These are phyloP conservation scores for Tilletia caries DNA, from an alignment of 1,284 basidiomycete genomes.

Conservation along the genomic window DNA sequence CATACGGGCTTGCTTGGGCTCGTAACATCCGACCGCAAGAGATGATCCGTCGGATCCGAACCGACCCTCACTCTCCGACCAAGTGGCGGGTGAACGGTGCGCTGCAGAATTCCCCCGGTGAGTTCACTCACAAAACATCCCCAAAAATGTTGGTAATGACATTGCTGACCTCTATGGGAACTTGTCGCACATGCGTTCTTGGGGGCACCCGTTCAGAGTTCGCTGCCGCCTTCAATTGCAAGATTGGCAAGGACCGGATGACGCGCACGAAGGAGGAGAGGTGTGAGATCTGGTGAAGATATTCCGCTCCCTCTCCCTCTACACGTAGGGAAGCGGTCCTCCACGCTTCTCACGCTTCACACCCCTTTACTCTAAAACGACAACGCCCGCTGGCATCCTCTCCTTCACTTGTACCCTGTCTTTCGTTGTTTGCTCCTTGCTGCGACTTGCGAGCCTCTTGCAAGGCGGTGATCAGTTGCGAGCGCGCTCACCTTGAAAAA, in stretches of 20 bases:
- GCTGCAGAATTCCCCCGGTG: conserved; percentile 33
- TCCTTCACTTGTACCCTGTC: background rate
- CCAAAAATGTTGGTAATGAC: too few relatives aligned
- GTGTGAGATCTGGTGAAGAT: conserved; percentile 46
- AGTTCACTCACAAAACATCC: background rate
- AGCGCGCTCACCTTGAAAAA: too few relatives aligned
- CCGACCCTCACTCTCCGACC: conserved; percentile 50
- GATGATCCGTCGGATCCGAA: conserved; percentile 40
- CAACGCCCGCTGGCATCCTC: background rate
- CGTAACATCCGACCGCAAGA: conserved; percentile 42
- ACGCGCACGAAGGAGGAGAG: conserved; percentile 30
- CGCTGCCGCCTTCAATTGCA: conserved; percentile 46
- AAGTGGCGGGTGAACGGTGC: conserved; percentile 46
- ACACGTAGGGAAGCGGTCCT: too few relatives aligned
- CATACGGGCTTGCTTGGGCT: conserved; percentile 45
- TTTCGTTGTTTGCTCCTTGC: too few relatives aligned
- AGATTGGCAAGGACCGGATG: conserved; percentile 42
- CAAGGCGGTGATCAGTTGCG: too few relatives aligned
- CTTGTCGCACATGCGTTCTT: too few relatives aligned
- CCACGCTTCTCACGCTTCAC: too few relatives aligned
- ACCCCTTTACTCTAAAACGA: too few relatives aligned
- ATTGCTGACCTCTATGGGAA: too few relatives aligned
- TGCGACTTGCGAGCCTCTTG: too few relatives aligned
- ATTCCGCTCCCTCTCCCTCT: too few relatives aligned
- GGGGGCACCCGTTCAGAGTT: conserved; percentile 28